phyloP scores from a whole-genome alignment of 176 grass and related monocot species.

The Microstegium vimineum region DNA sequence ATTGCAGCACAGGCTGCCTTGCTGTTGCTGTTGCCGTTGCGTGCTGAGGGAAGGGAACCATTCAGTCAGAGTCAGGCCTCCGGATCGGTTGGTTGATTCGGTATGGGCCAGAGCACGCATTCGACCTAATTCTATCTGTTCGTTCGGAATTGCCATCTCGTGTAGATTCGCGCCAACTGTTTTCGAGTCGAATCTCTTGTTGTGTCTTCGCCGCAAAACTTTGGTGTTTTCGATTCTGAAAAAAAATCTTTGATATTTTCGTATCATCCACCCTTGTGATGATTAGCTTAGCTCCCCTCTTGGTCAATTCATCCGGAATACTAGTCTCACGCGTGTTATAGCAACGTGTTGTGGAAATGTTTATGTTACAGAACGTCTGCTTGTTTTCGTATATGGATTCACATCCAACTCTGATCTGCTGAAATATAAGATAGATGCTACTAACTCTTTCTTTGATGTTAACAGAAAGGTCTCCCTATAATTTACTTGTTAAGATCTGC shows the following conservation, averaged over 20 bases:
- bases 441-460: not conserved
- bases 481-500: not conserved
- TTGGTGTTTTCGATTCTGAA: too few relatives aligned
- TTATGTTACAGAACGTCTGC: not conserved
- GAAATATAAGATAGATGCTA: not conserved
- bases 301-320: not conserved
- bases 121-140: not conserved
- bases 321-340: not conserved
- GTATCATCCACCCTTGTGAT: not conserved
- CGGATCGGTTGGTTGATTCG: slow-evolving; percentile 13
- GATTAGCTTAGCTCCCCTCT: not conserved
- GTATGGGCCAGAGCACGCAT: not conserved
- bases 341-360: not conserved
- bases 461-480: not conserved
- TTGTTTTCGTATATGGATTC: not conserved
- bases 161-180: not conserved
- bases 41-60: not conserved
- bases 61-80: not conserved
- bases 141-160: not conserved
- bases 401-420: not conserved
- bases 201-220: not conserved
- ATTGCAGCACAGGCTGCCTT: too few relatives aligned
- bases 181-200: not conserved
- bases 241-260: too few relatives aligned
- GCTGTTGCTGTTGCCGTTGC: too few relatives aligned